phyloP scores from a whole-genome alignment of 2,329 filamentous ascomycete species.

The Bipolaris cookei region DNA sequence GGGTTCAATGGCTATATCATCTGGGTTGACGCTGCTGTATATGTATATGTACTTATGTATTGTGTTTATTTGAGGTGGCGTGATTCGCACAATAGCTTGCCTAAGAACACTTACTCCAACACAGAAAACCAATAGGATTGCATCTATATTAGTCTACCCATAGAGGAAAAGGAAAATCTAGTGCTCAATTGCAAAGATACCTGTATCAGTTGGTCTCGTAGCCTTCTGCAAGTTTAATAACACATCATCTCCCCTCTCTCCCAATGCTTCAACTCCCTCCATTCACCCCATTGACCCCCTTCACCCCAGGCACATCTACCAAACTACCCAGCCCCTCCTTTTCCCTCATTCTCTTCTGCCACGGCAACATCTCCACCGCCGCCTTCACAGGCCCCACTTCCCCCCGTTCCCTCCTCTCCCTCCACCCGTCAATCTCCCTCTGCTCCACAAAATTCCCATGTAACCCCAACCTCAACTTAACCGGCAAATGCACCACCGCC shows the following conservation, averaged over 20 bases:
- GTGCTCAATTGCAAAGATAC: no score
- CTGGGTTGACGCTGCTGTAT: no score
- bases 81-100: no score
- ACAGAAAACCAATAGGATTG: no score
- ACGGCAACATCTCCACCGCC: constrained; percentile 35
- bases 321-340: constrained; percentile 15
- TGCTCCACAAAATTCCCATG: constrained; percentile 45
- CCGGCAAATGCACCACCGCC: constrained; percentile 51
- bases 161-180: no score
- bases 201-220: no score
- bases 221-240: not conserved
- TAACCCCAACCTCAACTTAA: constrained; percentile 41
- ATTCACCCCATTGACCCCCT: not conserved
- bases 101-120: no score
- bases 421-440: constrained; percentile 40
- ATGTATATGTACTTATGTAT: no score
- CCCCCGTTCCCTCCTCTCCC: constrained; percentile 37
- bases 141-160: no score
- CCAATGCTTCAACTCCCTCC: not conserved
- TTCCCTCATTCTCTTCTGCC: constrained; percentile 39
- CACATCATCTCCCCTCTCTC: not conserved
- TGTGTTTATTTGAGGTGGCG: no score
- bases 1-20: no score
- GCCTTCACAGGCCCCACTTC: constrained; percentile 31
- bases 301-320: constrained; percentile 1